Evolutionary conservation across 148 eudicot genomes (phyloP).

Genomic region (Polygonum aviculare): DNA sequence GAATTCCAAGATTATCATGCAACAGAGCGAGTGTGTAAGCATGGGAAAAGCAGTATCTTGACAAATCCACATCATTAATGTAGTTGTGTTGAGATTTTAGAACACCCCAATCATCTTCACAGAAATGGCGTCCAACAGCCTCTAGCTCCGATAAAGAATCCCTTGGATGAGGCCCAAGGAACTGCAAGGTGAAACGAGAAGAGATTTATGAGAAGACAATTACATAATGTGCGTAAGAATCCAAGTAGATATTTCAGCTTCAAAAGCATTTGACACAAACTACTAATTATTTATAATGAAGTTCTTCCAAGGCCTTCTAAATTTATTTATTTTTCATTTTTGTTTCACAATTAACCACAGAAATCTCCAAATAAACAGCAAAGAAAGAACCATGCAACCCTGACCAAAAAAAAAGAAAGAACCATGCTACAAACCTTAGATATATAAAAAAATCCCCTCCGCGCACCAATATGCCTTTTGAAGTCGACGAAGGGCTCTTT

Average conservation of each 20-base stretch:
- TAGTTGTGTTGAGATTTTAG: constrained; percentile 20
- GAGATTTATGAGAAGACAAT: not conserved
- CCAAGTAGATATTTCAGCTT: not conserved
- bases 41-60: constrained; percentile 33
- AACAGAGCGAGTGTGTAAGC: constrained; percentile 27
- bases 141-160: constrained; percentile 31
- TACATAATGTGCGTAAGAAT: not conserved
- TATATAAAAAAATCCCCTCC: constrained; percentile 21
- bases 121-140: constrained; percentile 26
- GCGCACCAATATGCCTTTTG: constrained; percentile 24
- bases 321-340: not conserved
- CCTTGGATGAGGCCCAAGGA: constrained; percentile 26
- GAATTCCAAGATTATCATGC: constrained; percentile 23
- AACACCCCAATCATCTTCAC: constrained; percentile 31
- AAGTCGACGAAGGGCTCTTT: constrained; percentile 21
- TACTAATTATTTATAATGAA: not conserved
- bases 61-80: constrained; percentile 25
- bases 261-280: not conserved
- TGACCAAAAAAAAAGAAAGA: too few species aligned
- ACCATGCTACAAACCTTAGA: constrained; percentile 27
- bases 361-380: not conserved
- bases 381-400: not conserved
- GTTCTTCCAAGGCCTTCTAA: not conserved
- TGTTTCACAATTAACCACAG: not conserved
- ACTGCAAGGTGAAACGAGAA: constrained; percentile 16